Evolutionary conservation across 2,329 filamentous ascomycete genomes (phyloP), one percentile per base, ranked within the genome.

Genomic region (Fusarium sp.): DNA sequence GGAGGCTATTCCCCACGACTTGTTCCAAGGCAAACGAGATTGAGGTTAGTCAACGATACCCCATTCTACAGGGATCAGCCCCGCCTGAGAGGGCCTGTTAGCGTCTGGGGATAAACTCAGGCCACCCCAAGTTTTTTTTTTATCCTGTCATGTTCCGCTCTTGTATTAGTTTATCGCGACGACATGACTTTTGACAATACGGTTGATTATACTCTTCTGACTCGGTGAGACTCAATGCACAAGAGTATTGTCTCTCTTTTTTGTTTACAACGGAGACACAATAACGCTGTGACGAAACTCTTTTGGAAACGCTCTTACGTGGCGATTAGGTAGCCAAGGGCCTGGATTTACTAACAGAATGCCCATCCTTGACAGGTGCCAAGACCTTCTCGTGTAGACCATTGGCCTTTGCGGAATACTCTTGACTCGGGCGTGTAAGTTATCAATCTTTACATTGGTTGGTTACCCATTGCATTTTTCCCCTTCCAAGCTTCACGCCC

Each of bases 311-410:
- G n/a, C 71, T 75, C 70, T 77, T 77, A 77, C 75, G 75, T 77
- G 75, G 65, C 70, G 73, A 62, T 76, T 73, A 75, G 59, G 69
- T 76, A 71, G 62, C 60, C 69, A 42, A 60, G 71, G 60, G 57
- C 50, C 63, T 67, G 66, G 60, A 60, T 72, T 77, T 77, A 74
- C 75, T 77, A 75, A 77, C 63, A 66, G 74, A 75, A 74, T 75
- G 67, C 60, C 63, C 64, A 63, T 69, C 68, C 63, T 62, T 62
- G 72, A 64, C 62, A 64, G 59, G 56, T 64, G 73, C 75, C 69
- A 74, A 70, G 71, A 61, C 68, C 19, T 30, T 19, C 44, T 64
- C 53, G 44, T 63, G 61, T 63, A 64, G 61, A 68, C 66, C 40
- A 59, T 64, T 72, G 69, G 64, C 23, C 43, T 67, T 30, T 37